phyloP scores from a whole-genome alignment of 2,329 filamentous ascomycete genomes.

The Aspergillus aculeatinus region DNA sequence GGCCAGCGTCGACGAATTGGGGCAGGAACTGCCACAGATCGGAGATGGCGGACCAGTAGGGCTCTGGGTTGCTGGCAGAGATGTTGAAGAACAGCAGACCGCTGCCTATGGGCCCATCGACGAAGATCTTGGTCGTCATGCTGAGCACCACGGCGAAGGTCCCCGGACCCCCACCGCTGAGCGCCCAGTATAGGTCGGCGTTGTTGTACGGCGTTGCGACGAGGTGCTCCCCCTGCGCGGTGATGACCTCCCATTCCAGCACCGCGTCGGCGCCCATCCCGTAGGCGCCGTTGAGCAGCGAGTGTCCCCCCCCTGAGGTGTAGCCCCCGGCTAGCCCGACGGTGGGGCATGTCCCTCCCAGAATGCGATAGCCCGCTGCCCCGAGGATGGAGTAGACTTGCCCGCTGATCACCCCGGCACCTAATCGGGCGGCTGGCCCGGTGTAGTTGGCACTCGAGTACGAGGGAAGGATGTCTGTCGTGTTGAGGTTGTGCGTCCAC shows the following conservation, averaged over 20 bases:
- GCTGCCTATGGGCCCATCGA: constrained; percentile 36
- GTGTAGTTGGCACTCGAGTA: constrained; percentile 46
- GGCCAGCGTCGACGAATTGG: too few relatives aligned
- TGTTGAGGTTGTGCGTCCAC: constrained; percentile 31
- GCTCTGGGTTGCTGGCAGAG: too few relatives aligned
- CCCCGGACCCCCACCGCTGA: constrained; percentile 21
- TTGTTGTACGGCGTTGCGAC: constrained; percentile 17
- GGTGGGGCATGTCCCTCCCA: constrained; percentile 55
- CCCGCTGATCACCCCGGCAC: constrained; percentile 47
- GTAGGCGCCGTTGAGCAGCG: constrained; percentile 50
- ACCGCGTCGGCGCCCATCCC: constrained; percentile 54
- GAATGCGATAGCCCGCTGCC: constrained; percentile 50
- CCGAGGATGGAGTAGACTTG: constrained; percentile 51
- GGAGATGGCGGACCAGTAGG: too few relatives aligned
- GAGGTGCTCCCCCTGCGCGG: constrained; percentile 31
- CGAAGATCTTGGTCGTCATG: constrained; percentile 54
- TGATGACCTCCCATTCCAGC: constrained; percentile 51
- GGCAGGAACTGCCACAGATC: too few relatives aligned
- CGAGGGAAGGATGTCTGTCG: constrained; percentile 26
- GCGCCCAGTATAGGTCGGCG: constrained; percentile 21
- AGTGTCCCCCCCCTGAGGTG: constrained; percentile 58
- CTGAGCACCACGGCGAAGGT: constrained; percentile 30
- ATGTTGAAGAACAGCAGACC: constrained; percentile 45
- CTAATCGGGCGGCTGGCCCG: constrained; percentile 54
- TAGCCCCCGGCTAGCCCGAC: constrained; percentile 61